phyloP scores from a whole-genome alignment of 345 rosid genomes.

The Rhizophora apiculata region DNA sequence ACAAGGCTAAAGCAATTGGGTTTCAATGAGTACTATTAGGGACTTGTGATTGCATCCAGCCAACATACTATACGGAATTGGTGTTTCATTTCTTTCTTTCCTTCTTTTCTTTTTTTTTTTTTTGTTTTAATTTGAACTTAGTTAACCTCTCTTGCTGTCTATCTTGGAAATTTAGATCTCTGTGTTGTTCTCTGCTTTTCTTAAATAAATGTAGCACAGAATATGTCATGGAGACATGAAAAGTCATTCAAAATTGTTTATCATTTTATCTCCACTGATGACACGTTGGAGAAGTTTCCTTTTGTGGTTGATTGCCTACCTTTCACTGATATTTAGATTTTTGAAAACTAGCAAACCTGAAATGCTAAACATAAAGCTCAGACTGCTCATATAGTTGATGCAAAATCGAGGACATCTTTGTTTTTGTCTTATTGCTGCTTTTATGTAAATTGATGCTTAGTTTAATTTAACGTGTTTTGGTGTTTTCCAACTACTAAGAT shows the following conservation, averaged over 20 bases:
- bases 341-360: background rate
- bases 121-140: too few species aligned
- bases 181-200: background rate
- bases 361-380: background rate
- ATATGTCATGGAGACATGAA: background rate
- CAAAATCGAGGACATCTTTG: background rate
- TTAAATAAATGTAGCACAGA: background rate
- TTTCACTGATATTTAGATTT: background rate
- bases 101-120: too few species aligned
- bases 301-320: background rate
- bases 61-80: too few species aligned
- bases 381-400: background rate
- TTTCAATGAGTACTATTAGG: background rate
- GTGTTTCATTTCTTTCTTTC: background rate
- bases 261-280: too few species aligned
- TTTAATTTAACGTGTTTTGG: background rate
- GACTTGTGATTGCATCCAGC: background rate
- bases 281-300: too few species aligned
- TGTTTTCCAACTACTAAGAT: background rate
- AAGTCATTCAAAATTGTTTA: background rate
- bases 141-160: background rate
- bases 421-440: background rate
- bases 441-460: constrained; percentile 1
- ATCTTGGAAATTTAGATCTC: background rate
- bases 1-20: background rate